Evolutionary conservation across 2,329 filamentous ascomycete genomes (phyloP).

Genomic region (Penicillium sp.): DNA sequence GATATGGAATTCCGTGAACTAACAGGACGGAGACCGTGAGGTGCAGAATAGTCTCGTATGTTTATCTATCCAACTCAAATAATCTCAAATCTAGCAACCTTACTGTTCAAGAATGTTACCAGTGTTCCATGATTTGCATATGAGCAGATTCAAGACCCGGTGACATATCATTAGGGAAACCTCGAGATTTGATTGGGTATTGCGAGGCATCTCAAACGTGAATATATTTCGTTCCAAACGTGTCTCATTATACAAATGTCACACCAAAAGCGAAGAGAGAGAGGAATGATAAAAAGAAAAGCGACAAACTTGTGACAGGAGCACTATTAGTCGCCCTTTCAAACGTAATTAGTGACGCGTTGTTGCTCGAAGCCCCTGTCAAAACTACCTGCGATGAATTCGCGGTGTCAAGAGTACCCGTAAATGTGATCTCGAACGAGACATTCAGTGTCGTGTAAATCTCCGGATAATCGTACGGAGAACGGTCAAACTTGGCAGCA

Average conservation of each 20-base stretch:
- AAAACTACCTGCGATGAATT: slow-evolving; percentile 12
- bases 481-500: background rate
- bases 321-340: slow-evolving; percentile 2
- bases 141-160: too few species aligned
- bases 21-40: too few species aligned
- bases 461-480: background rate
- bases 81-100: too few species aligned
- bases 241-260: background rate
- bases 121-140: too few species aligned
- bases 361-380: background rate
- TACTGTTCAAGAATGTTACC: too few species aligned
- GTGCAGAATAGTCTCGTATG: too few species aligned
- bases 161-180: too few species aligned
- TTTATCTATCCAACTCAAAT: too few species aligned
- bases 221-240: background rate
- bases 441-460: slow-evolving; percentile 9
- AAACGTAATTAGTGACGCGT: slow-evolving; percentile 5
- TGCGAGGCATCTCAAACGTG: background rate
- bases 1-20: background rate
- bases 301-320: background rate
- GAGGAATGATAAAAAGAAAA: background rate
- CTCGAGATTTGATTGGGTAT: too few species aligned
- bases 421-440: slow-evolving; percentile 7
- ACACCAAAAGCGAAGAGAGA: background rate
- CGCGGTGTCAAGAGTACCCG: background rate